Conservation (phyloP, 768 basidiomycete species). For the Postia placenta region DNA sequence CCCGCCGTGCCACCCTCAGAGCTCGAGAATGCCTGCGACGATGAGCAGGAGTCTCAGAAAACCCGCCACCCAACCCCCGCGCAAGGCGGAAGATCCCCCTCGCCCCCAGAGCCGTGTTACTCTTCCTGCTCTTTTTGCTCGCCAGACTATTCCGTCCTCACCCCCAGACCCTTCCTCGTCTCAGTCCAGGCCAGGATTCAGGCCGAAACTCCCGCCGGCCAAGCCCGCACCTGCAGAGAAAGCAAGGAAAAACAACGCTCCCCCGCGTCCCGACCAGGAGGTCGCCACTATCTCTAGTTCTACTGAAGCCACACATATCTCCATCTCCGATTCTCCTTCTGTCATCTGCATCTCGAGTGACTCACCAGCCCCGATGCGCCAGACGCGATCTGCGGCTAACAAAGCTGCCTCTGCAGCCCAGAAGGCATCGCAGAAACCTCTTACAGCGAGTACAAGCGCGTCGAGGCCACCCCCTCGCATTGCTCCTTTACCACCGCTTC, state of each 20-base stretch:
- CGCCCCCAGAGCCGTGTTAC: conserved; percentile 40
- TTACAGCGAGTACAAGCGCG: background rate
- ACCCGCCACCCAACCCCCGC: background rate
- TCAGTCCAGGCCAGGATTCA: background rate
- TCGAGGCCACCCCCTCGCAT: background rate
- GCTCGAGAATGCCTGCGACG: background rate
- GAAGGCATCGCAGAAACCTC: background rate
- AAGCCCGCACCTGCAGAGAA: background rate
- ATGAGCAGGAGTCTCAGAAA: background rate
- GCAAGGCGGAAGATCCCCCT: conserved; percentile 11
- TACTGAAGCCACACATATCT: conserved; percentile 17
- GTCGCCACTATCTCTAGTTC: conserved; percentile 16
- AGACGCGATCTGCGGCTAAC: background rate
- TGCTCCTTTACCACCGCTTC: background rate
- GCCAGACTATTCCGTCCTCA: conserved; percentile 7
- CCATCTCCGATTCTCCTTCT: conserved; percentile 7
- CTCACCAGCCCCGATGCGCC: background rate
- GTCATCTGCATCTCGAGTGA: background rate
- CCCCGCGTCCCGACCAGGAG: conserved; percentile 17
- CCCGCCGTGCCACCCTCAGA: too few species aligned
- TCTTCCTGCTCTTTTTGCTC: conserved; percentile 18
- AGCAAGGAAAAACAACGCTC: conserved; percentile 1
- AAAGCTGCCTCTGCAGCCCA: background rate
- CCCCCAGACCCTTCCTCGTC: background rate
- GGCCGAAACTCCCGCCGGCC: conserved; percentile 4